Evolutionary conservation across 2,329 filamentous ascomycete genomes (phyloP).

Genomic region (Drechslerella stenobrocha): DNA sequence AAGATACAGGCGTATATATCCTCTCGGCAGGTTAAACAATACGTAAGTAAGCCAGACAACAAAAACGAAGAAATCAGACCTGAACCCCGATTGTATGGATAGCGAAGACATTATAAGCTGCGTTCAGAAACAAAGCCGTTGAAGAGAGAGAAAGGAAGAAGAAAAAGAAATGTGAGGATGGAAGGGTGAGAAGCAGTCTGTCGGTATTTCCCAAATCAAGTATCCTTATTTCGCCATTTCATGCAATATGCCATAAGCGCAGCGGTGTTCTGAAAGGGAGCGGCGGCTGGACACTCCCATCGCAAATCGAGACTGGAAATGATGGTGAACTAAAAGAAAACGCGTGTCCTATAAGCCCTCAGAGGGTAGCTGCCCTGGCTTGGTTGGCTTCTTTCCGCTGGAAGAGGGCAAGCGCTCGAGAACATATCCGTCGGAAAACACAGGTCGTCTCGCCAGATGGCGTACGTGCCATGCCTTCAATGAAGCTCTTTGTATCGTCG

Average conservation of each 20-base stretch:
- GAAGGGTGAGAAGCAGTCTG: constrained; percentile 27
- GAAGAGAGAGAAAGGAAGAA: constrained; percentile 15
- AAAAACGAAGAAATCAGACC: constrained; percentile 34
- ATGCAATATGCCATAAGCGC: constrained; percentile 46
- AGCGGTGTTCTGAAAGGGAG: constrained; percentile 15
- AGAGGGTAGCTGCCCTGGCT: constrained; percentile 15
- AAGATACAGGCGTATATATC: background rate
- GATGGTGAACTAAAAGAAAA: constrained; percentile 12
- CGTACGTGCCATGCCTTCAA: constrained; percentile 28
- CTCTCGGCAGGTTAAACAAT: constrained; percentile 8
- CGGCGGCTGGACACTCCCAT: background rate
- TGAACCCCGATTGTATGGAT: constrained; percentile 49
- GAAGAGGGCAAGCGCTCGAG: constrained; percentile 36
- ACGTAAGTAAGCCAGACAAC: constrained; percentile 3
- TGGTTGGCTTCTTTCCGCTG: constrained; percentile 28
- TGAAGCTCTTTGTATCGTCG: constrained; percentile 28
- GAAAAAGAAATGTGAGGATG: constrained; percentile 18
- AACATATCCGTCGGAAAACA: constrained; percentile 40
- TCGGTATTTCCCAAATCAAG: constrained; percentile 39
- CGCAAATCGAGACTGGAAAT: constrained; percentile 10
- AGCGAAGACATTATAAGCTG: constrained; percentile 34
- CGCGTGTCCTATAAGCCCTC: background rate
- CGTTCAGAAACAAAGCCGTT: constrained; percentile 13
- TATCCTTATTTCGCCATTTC: constrained; percentile 44
- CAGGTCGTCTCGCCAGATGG: constrained; percentile 36